Conservation (phyloP, 2,329 filamentous ascomycete species). For the Colletotrichum sansevieriae region DNA sequence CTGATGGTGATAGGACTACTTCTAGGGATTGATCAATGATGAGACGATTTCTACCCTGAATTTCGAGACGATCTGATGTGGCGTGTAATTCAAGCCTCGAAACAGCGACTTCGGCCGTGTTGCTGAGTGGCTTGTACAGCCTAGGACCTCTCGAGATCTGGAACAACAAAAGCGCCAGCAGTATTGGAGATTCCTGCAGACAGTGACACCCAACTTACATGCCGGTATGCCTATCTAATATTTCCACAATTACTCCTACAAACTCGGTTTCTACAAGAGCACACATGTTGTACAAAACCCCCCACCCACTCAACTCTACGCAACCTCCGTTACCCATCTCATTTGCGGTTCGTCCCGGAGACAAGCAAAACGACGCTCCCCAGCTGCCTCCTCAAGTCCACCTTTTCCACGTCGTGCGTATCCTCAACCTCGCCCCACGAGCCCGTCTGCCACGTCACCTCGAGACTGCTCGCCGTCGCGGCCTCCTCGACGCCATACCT, state of each 20-base stretch:
- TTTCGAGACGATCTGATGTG: not conserved
- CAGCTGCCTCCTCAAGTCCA: constrained; percentile 88
- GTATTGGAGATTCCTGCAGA: too few relatives aligned
- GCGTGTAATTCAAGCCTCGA: not conserved
- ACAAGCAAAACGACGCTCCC: constrained; percentile 89
- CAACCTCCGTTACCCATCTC: not conserved
- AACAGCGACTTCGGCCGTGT: too few relatives aligned
- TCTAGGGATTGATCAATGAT: constrained; percentile 37
- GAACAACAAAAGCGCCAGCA: too few relatives aligned
- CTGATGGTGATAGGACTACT: constrained; percentile 11
- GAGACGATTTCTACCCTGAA: constrained; percentile 37
- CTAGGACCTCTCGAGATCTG: too few relatives aligned
- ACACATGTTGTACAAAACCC: constrained; percentile 1
- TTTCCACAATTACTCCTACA: not conserved
- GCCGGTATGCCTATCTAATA: too few relatives aligned
- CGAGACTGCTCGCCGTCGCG: constrained; percentile 80
- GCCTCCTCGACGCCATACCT: constrained; percentile 87
- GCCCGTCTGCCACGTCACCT: constrained; percentile 90
- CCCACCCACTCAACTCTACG: constrained; percentile 8
- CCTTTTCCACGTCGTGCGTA: constrained; percentile 95
- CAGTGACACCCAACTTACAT: too few relatives aligned
- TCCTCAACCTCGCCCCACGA: constrained; percentile 98
- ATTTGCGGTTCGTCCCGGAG: constrained; percentile 63
- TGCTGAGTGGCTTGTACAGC: too few relatives aligned
- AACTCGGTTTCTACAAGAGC: not conserved